These are phyloP conservation scores for Epichloe coenophiala DNA, from an alignment of 2,329 filamentous ascomycete genomes.

Conservation along the genomic window DNA sequence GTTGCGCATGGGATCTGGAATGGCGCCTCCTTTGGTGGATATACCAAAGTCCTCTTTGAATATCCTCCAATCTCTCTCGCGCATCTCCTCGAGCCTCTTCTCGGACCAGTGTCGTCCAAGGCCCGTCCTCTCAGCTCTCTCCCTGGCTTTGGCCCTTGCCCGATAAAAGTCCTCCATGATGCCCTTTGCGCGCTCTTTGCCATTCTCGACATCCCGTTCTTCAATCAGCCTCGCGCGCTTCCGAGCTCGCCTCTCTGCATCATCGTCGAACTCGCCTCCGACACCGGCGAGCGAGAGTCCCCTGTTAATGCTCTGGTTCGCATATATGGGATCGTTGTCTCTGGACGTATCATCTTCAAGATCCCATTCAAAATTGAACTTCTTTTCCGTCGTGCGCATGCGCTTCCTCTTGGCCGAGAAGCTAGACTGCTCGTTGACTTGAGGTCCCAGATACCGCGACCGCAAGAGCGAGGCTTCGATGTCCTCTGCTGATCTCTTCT, in stretches of 20 bases:
- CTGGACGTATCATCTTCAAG: slow-evolving; percentile 70
- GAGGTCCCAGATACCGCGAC: slow-evolving; percentile 81
- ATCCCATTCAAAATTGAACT: slow-evolving; percentile 99
- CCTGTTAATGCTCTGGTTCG: slow-evolving; percentile 17
- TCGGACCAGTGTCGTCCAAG: slow-evolving; percentile 93
- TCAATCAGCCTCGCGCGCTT: slow-evolving; percentile 57
- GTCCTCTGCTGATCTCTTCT: slow-evolving; percentile 38
- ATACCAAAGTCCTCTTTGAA: slow-evolving; percentile 99
- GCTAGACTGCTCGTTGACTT: slow-evolving; percentile 66
- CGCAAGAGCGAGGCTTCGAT: slow-evolving; percentile 63
- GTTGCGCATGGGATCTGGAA: slow-evolving; percentile 91
- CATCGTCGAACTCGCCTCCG: slow-evolving; percentile 37
- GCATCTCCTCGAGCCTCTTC: slow-evolving; percentile 86
- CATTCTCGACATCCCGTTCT: slow-evolving; percentile 62
- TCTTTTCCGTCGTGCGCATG: slow-evolving; percentile 81
- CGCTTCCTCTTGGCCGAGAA: slow-evolving; percentile 96
- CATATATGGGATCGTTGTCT: slow-evolving; percentile 63
- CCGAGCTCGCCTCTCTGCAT: slow-evolving; percentile 38
- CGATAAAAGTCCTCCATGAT: slow-evolving; percentile 73
- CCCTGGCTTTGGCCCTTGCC: slow-evolving; percentile 45
- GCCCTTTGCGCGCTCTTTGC: slow-evolving; percentile 60
- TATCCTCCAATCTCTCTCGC: slow-evolving; percentile 95
- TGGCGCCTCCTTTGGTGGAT: slow-evolving; percentile 76
- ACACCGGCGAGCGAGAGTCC: slow-evolving; percentile 32
- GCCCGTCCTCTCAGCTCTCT: slow-evolving; percentile 58